phyloP scores from a whole-genome alignment of 2,329 filamentous ascomycete genomes.

The Neoascochyta sp. region DNA sequence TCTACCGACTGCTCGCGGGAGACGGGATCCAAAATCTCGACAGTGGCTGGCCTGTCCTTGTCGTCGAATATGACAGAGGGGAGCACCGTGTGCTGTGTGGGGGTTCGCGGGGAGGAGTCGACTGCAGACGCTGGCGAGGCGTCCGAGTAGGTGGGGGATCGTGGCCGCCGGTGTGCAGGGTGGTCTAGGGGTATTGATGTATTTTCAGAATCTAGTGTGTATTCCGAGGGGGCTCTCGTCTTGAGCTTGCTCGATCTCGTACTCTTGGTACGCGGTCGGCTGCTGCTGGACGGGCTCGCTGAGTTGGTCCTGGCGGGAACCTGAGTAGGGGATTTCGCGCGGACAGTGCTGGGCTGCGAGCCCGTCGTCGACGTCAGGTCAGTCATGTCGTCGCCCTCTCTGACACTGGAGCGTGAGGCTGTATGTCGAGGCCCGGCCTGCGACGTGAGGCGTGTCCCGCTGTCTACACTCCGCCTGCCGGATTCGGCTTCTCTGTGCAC shows the following conservation, averaged over 20 bases:
- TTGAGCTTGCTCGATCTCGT: constrained; percentile 20
- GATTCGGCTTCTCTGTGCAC: constrained; percentile 36
- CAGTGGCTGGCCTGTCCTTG: constrained; percentile 38
- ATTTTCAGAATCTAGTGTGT: constrained; percentile 46
- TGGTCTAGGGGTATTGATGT: constrained; percentile 46
- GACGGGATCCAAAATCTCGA: constrained; percentile 43
- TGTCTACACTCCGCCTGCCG: constrained; percentile 43
- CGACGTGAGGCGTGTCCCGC: constrained; percentile 33
- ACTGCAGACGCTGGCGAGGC: constrained; percentile 41
- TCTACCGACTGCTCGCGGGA: constrained; percentile 34
- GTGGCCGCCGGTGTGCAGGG: constrained; percentile 15
- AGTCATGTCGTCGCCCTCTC: constrained; percentile 39
- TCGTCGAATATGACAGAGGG: constrained; percentile 29
- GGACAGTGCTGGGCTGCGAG: constrained; percentile 41
- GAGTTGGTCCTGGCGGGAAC: constrained; percentile 19
- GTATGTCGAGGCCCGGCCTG: constrained; percentile 33
- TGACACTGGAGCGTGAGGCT: constrained; percentile 44
- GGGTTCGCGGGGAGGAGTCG: constrained; percentile 47
- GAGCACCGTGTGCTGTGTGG: constrained; percentile 40
- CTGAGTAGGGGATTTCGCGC: constrained; percentile 25
- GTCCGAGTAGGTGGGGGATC: constrained; percentile 36
- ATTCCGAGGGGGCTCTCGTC: constrained; percentile 36
- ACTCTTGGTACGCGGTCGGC: constrained; percentile 17
- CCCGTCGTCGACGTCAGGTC: constrained; percentile 44
- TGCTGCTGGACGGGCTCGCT: constrained; percentile 19